Evolutionary conservation across 306 rosid genomes (phyloP).

Genomic region (Geum urbanum): DNA sequence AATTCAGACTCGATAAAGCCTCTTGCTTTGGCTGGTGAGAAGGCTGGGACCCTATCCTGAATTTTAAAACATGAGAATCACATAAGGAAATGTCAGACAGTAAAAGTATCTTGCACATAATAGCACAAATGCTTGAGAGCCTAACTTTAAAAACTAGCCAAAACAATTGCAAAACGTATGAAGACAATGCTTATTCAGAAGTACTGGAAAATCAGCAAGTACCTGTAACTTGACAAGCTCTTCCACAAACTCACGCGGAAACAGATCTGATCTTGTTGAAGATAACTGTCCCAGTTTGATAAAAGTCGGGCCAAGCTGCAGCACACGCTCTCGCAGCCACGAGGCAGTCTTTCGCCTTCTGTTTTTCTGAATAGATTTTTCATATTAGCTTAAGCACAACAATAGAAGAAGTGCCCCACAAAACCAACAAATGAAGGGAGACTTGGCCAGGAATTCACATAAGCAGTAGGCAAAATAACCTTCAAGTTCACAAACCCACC

Average conservation of each 20-base stretch:
- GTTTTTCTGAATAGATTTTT: constrained; percentile 45
- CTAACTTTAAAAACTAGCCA: no score
- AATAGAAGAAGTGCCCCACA: constrained; percentile 12
- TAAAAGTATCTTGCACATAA: background rate
- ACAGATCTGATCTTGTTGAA: constrained; percentile 86
- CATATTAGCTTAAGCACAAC: constrained; percentile 8
- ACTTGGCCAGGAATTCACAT: constrained; percentile 5
- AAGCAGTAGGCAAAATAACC: constrained; percentile 3
- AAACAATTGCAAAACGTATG: no score
- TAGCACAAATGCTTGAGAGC: background rate
- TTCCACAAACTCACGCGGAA: constrained; percentile 81
- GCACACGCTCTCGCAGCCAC: constrained; percentile 77
- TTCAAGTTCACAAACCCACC: constrained; percentile 39
- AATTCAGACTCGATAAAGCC: constrained; percentile 75
- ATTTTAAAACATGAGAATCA: constrained; percentile 23
- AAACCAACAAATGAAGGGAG: constrained; percentile 22
- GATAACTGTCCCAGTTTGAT: constrained; percentile 93
- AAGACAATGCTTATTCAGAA: background rate
- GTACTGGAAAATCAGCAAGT: background rate
- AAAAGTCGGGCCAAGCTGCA: constrained; percentile 94
- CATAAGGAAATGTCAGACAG: constrained; percentile 5
- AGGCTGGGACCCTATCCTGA: constrained; percentile 91
- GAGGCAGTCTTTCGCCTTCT: constrained; percentile 70
- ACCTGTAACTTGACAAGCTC: constrained; percentile 96
- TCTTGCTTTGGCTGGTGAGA: constrained; percentile 71